Conservation (phyloP, 2,329 filamentous ascomycete genomes). For the Fusarium sp. region DNA sequence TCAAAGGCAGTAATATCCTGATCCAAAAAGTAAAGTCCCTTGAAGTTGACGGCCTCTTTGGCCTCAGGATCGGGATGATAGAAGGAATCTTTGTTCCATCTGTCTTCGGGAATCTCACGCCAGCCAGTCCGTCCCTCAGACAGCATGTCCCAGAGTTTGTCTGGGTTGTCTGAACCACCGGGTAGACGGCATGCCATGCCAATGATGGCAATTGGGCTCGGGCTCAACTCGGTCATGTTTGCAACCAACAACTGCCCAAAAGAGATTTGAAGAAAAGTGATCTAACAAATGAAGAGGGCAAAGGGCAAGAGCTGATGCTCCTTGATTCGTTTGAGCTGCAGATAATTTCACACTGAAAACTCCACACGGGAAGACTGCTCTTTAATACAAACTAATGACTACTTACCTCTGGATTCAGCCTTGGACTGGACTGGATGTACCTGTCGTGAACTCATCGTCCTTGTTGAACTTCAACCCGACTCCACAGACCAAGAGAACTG, state of each 20-base stretch:
- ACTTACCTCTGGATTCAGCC: neutral
- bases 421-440: neutral
- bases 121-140: constrained; percentile 30
- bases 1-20: constrained; percentile 35
- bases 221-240: constrained; percentile 15
- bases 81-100: constrained; percentile 39
- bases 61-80: constrained; percentile 36
- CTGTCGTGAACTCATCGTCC: neutral
- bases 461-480: constrained; percentile 1
- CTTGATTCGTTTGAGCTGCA: neutral
- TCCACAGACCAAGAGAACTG: neutral
- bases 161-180: constrained; percentile 38
- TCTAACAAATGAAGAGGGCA: neutral
- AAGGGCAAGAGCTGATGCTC: neutral
- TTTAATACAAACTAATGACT: constrained; percentile 15
- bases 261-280: neutral
- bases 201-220: constrained; percentile 43
- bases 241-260: neutral
- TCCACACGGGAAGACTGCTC: constrained; percentile 1
- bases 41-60: constrained; percentile 30
- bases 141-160: constrained; percentile 44
- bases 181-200: constrained; percentile 45
- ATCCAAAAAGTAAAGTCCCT: constrained; percentile 21
- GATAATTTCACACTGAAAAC: neutral
- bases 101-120: constrained; percentile 35